Percentiles rank a stretch among this genome's conserved stretches.
Conservation (phyloP, 176 grass and related monocot genomes). For the Aegilops bicornis region DNA sequence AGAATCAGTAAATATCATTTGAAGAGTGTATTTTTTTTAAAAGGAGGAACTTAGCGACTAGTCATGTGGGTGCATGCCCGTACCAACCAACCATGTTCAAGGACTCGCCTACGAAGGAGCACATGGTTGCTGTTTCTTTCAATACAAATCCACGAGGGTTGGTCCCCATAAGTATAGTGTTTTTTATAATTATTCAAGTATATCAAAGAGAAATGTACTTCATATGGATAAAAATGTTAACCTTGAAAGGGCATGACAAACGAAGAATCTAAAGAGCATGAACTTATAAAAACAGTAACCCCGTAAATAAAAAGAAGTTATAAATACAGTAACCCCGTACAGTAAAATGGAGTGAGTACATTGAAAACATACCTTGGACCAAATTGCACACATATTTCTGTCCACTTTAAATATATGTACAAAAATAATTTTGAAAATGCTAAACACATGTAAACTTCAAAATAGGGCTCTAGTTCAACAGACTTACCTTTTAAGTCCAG, state of each 20-base stretch:
- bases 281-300: background rate
- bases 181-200: background rate
- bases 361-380: background rate
- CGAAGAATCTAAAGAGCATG: background rate
- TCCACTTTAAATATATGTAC: background rate
- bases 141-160: background rate
- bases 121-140: background rate
- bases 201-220: background rate
- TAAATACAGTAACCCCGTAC: background rate
- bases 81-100: background rate
- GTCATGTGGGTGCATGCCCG: background rate
- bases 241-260: background rate
- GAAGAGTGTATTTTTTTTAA: background rate
- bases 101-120: background rate
- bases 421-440: background rate
- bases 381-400: background rate
- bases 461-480: background rate
- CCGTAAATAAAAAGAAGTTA: background rate
- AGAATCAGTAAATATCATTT: background rate
- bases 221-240: conserved; percentile 1
- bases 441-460: background rate
- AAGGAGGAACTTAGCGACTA: background rate
- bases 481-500: conserved; percentile 54
- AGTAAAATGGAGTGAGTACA: background rate
- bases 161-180: background rate